phyloP scores from a whole-genome alignment of 1,284 basidiomycete species.

The Melampsora larici-populina region DNA sequence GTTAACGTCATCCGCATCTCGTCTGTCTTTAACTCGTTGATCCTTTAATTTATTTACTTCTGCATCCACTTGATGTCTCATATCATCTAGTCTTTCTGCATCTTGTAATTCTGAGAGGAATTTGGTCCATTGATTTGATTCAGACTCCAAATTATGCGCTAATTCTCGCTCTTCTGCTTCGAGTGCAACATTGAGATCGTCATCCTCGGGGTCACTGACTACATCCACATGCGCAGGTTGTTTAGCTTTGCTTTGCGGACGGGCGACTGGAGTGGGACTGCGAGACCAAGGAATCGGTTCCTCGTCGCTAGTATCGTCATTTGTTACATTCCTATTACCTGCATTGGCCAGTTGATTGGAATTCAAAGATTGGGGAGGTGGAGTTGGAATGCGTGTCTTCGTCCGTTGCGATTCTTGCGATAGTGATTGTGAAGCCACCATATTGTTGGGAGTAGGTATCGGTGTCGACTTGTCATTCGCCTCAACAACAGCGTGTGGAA shows the following conservation, averaged over 20 bases:
- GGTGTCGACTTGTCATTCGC: background rate
- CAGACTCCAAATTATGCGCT: constrained; percentile 7
- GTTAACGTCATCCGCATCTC: constrained; percentile 39
- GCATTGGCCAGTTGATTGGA: background rate
- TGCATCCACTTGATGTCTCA: constrained; percentile 18
- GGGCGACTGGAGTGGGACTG: constrained; percentile 5
- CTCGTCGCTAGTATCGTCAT: background rate
- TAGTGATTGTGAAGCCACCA: background rate
- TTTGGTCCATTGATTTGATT: constrained; percentile 33
- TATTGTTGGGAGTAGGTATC: background rate
- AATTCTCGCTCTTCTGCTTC: constrained; percentile 34
- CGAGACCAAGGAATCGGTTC: constrained; percentile 35
- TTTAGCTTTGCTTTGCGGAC: background rate
- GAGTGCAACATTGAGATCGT: constrained; percentile 23
- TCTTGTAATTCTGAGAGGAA: constrained; percentile 34
- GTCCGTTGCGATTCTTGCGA: background rate
- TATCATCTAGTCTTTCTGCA: constrained; percentile 17
- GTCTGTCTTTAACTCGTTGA: constrained; percentile 31
- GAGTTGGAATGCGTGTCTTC: background rate
- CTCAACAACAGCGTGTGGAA: background rate
- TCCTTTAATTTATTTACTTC: constrained; percentile 22
- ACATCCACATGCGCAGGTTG: background rate
- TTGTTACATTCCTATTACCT: background rate
- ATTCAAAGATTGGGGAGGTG: background rate
- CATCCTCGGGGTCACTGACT: constrained; percentile 19